Percentiles rank a stretch among this genome's conserved stretches.
phyloP scores from a whole-genome alignment of 2,329 filamentous ascomycete species.

The Aureobasidium leucospermi region DNA sequence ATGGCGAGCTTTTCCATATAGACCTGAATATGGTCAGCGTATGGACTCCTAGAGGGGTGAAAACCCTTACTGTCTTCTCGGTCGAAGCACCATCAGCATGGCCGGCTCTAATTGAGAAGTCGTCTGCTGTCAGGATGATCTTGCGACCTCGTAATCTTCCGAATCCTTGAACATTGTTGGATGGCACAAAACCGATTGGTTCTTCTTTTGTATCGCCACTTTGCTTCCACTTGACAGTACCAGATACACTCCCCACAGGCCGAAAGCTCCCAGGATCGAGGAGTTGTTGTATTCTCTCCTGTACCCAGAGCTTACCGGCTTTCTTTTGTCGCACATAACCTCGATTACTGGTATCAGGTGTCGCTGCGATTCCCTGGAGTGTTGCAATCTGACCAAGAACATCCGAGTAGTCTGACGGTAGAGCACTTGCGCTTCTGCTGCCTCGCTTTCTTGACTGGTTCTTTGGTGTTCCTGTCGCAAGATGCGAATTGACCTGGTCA shows the following conservation, averaged over 20 bases:
- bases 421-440: conserved; percentile 31
- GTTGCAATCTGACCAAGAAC: conserved; percentile 50
- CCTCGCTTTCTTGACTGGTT: conserved; percentile 22
- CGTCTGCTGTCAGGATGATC: conserved; percentile 50
- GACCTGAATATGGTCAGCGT: conserved; percentile 41
- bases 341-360: conserved; percentile 45
- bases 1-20: conserved; percentile 57
- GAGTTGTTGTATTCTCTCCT: conserved; percentile 53
- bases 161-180: conserved; percentile 51
- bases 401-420: conserved; percentile 56
- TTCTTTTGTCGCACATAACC: conserved; percentile 58
- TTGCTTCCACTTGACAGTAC: conserved; percentile 52
- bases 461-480: conserved; percentile 11
- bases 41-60: neutral
- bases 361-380: conserved; percentile 47
- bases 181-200: conserved; percentile 47
- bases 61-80: conserved; percentile 26
- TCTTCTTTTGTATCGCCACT: conserved; percentile 38
- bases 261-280: conserved; percentile 50
- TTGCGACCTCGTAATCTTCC: neutral
- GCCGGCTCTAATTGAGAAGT: conserved; percentile 52
- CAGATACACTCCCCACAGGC: conserved; percentile 55
- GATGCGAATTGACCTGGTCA: conserved; percentile 24
- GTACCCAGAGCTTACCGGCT: conserved; percentile 58
- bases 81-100: conserved; percentile 56